Base-by-base conservation (phyloP, 2,329 filamentous ascomycete genomes). In the Diaporthe nobilis region DNA sequence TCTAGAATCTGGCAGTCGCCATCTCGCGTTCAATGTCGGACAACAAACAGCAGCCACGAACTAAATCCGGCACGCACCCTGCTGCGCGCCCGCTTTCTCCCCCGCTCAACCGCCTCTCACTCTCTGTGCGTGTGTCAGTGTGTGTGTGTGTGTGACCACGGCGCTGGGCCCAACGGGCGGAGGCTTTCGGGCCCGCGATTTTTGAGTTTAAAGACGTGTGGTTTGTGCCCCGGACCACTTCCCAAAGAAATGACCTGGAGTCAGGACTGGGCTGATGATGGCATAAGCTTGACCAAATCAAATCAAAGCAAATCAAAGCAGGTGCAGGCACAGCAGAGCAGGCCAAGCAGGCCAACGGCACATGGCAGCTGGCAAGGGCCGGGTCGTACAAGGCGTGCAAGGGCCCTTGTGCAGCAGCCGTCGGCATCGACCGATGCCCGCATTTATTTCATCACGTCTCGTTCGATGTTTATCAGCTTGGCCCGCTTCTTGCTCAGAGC, bases 381-480 rank as follows among this genome's bases (percentile, higher is more conserved):
- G 22, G 47, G 44, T 28, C 10, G 42, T 15, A 17, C 67, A 42
- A 31, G 47, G 67, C 53, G n/a, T 57, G 34, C 55, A 47, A 39
- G 74, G 60, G 42, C 60, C 31, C 70, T 61, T 58, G 75, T 55
- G 42, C 39, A n/a, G 63, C 28, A 53, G 28, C 63, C 57, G 57
- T 71, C 77, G 75, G 77, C 58, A 78, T 78, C 77, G 77, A 77
- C 77, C 77, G 77, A 78, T 77, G 49, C 49, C 65, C 75, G 65
- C 75, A 53, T 58, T 65, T 71, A 13, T 71, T 61, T 49, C 72
- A 76, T 71, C 65, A 74, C 75, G 20, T 51, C 65, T 75, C 73
- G 73, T 78, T 71, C 75, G 75, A 73, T 77, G 37, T 71, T 63
- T 73, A 72, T 58, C 65, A 68, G 53, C 72, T 51, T 57, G 55